Evolutionary conservation across 2,329 filamentous ascomycete genomes (phyloP).

Genomic region (Epichloe aotearoae): DNA sequence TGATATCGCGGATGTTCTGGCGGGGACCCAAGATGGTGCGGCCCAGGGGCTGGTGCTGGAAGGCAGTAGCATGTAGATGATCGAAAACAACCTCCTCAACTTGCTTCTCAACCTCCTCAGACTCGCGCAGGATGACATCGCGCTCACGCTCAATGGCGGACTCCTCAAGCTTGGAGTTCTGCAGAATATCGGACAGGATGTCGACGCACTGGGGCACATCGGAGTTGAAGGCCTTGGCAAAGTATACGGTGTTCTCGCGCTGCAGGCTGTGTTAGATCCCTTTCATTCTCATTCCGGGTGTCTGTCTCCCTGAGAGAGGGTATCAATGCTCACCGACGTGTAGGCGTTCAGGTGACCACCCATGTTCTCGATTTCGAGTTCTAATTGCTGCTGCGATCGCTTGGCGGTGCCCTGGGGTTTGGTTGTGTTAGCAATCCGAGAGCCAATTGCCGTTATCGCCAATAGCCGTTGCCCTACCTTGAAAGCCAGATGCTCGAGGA

Average conservation of each 20-base stretch:
- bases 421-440: background rate
- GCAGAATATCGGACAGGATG: slow-evolving; percentile 96
- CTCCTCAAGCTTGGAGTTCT: slow-evolving; percentile 96
- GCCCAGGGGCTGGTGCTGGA: slow-evolving; percentile 89
- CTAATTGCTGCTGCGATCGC: slow-evolving; percentile 91
- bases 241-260: slow-evolving; percentile 99
- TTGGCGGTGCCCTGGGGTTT: slow-evolving; percentile 66
- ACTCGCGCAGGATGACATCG: slow-evolving; percentile 96
- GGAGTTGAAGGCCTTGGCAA: slow-evolving; percentile 97
- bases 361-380: slow-evolving; percentile 99
- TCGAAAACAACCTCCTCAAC: slow-evolving; percentile 99
- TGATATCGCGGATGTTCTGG: slow-evolving; percentile 96
- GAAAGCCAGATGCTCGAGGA: slow-evolving; percentile 98
- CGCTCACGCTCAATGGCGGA: slow-evolving; percentile 92
- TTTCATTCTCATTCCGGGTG: slow-evolving; percentile 6
- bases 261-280: slow-evolving; percentile 24
- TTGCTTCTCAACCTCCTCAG: slow-evolving; percentile 99
- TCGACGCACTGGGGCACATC: slow-evolving; percentile 94
- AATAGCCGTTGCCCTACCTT: slow-evolving; percentile 53
- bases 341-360: slow-evolving; percentile 98
- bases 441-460: background rate
- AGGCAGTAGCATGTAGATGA: slow-evolving; percentile 95
- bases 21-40: slow-evolving; percentile 95
- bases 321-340: slow-evolving; percentile 67
- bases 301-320: slow-evolving; percentile 13